phyloP scores from a whole-genome alignment of 257 asterid species.

The Marsdenia floribunda region DNA sequence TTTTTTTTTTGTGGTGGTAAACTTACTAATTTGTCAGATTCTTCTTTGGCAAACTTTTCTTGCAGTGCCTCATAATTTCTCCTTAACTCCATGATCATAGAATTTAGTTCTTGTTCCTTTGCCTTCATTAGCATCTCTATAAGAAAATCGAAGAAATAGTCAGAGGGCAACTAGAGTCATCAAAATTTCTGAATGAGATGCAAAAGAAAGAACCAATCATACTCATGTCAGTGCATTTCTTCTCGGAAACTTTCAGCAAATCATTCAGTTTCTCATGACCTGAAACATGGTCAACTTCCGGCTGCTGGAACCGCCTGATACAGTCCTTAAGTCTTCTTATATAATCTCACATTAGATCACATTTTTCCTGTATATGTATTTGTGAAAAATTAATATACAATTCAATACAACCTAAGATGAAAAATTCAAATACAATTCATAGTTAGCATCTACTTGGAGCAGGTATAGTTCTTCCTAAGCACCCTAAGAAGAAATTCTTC shows the following conservation, averaged over 20 bases:
- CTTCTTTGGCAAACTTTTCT: constrained; percentile 65
- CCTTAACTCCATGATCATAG: constrained; percentile 67
- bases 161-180: background rate
- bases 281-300: constrained; percentile 48
- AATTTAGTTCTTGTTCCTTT: constrained; percentile 71
- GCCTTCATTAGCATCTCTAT: constrained; percentile 68
- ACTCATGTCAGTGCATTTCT: constrained; percentile 34
- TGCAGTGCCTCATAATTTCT: constrained; percentile 61
- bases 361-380: constrained; percentile 49
- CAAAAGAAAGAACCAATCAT: background rate
- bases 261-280: constrained; percentile 52
- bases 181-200: constrained; percentile 4
- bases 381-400: constrained; percentile 6
- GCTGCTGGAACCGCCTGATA: constrained; percentile 79
- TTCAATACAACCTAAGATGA: background rate
- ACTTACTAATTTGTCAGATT: constrained; percentile 61
- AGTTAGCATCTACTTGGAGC: too few relatives aligned
- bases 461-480: too few relatives aligned
- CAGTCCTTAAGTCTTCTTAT: constrained; percentile 73
- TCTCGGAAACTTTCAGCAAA: constrained; percentile 64
- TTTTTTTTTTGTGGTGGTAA: too few relatives aligned
- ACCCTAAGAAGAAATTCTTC: too few relatives aligned
- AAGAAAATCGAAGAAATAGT: constrained; percentile 2
- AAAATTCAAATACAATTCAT: too few relatives aligned
- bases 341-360: constrained; percentile 59